These are phyloP conservation scores for Globisporangium iwayamae DNA, from an alignment of 352 stramenopile genomes.

Conservation along the genomic window DNA sequence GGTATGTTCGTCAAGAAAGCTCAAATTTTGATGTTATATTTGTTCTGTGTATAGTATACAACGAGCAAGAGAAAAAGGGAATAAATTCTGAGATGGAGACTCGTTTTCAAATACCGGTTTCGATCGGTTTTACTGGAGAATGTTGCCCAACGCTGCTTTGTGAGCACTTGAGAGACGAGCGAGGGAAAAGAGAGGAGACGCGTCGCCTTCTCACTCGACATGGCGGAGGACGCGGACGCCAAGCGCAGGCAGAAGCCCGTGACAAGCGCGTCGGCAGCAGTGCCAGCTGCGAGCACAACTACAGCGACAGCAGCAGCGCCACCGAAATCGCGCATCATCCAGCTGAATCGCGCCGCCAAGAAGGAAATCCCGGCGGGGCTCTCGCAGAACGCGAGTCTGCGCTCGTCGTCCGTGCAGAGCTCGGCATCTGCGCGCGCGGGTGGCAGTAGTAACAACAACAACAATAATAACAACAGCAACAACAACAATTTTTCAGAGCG, in stretches of 20 bases:
- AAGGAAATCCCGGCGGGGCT: conserved; percentile 18
- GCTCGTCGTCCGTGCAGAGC: conserved; percentile 19
- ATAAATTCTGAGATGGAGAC: too few relatives aligned
- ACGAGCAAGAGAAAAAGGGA: too few relatives aligned
- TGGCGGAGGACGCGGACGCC: conserved; percentile 12
- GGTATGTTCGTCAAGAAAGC: too few relatives aligned
- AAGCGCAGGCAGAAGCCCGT: conserved; percentile 7
- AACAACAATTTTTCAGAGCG: conserved; percentile 4
- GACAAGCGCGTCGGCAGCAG: background rate
- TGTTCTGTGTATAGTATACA: background rate
- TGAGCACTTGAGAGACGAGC: conserved; percentile 5
- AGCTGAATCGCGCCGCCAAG: conserved; percentile 30
- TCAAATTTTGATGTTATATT: too few relatives aligned
- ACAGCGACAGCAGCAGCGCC: background rate
- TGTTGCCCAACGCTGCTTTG: too few relatives aligned
- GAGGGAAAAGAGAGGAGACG: background rate
- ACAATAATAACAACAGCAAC: conserved; percentile 8
- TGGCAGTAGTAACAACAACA: conserved; percentile 9
- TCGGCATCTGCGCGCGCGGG: conserved; percentile 1
- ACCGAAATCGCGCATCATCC: conserved; percentile 37
- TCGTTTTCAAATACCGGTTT: too few relatives aligned
- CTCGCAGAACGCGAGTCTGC: conserved; percentile 17
- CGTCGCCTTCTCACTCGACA: background rate
- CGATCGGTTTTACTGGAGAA: too few relatives aligned
- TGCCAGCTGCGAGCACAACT: background rate